Conservation (phyloP, 352 stramenopile species). For the Globisporangium nodosum region DNA sequence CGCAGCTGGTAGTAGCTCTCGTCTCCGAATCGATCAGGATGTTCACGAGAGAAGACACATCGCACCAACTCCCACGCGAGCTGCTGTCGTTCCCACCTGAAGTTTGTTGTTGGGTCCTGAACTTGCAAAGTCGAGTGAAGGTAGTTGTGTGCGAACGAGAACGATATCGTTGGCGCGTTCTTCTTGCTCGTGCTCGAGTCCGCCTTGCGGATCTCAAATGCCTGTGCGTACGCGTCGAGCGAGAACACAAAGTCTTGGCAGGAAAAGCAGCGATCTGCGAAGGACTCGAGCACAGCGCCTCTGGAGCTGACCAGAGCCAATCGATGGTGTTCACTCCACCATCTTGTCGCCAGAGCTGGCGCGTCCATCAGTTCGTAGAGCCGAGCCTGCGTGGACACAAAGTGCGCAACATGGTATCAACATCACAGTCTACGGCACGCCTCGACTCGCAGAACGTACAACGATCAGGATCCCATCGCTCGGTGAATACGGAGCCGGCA, state of each 20-base stretch:
- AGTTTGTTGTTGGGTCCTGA: conserved; percentile 11
- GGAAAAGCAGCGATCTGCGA: conserved; percentile 24
- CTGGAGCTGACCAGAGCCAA: not conserved
- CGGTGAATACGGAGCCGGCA: conserved; percentile 39
- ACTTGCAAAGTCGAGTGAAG: conserved; percentile 22
- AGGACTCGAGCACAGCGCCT: conserved; percentile 7
- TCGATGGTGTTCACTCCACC: conserved; percentile 28
- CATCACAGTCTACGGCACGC: not conserved
- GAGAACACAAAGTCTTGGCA: conserved; percentile 30
- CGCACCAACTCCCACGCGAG: conserved; percentile 28
- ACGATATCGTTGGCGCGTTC: conserved; percentile 1
- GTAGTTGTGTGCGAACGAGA: conserved; percentile 20
- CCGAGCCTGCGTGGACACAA: conserved; percentile 12
- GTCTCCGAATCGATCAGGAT: conserved; percentile 17
- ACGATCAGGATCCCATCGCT: conserved; percentile 37
- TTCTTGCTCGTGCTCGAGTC: not conserved
- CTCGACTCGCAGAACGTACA: conserved; percentile 16
- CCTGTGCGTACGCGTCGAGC: conserved; percentile 23
- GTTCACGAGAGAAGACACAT: not conserved
- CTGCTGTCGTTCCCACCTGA: conserved; percentile 14
- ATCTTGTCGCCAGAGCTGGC: conserved; percentile 18
- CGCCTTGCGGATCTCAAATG: not conserved
- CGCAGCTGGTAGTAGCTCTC: conserved; percentile 27
- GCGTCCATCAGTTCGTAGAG: conserved; percentile 29
- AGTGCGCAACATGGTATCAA: not conserved